These are phyloP conservation scores for Fraxinus americana DNA, from an alignment of 257 asterid genomes.

Conservation along the genomic window DNA sequence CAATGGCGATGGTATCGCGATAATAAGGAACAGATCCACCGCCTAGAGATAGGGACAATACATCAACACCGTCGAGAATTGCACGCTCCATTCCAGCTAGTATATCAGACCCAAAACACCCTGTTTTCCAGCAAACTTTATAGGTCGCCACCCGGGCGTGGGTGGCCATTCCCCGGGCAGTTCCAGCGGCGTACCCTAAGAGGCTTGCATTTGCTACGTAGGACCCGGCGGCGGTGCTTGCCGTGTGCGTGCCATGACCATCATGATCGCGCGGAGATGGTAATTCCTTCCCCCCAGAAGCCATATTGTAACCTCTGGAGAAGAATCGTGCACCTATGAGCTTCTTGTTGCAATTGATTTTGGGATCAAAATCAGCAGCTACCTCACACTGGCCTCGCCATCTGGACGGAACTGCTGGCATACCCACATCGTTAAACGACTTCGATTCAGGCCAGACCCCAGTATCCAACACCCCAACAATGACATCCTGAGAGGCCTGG, in stretches of 20 bases:
- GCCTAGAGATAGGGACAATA: constrained; percentile 70
- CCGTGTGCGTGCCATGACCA: constrained; percentile 76
- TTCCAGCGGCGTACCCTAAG: constrained; percentile 61
- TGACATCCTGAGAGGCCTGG: constrained; percentile 47
- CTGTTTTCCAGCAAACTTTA: constrained; percentile 61
- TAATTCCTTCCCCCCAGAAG: constrained; percentile 22
- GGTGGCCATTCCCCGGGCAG: constrained; percentile 77
- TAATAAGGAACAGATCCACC: constrained; percentile 43
- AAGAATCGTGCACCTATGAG: constrained; percentile 50
- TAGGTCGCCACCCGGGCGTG: constrained; percentile 67
- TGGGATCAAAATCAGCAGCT: constrained; percentile 45
- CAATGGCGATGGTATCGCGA: constrained; percentile 52
- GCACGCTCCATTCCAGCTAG: constrained; percentile 71
- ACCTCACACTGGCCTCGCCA: constrained; percentile 52
- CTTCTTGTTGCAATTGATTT: constrained; percentile 46
- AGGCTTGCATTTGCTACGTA: constrained; percentile 51
- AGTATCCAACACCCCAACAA: constrained; percentile 48
- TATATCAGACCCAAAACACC: constrained; percentile 62
- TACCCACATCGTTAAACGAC: constrained; percentile 31
- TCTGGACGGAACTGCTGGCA: constrained; percentile 41
- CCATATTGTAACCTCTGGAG: constrained; percentile 40
- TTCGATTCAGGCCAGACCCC: constrained; percentile 56
- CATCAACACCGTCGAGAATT: constrained; percentile 64
- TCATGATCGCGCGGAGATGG: constrained; percentile 65
- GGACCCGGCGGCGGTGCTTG: constrained; percentile 74